These are phyloP conservation scores for Penicillium crystallinum DNA, from an alignment of 495 filamentous ascomycete species.

Conservation along the genomic window DNA sequence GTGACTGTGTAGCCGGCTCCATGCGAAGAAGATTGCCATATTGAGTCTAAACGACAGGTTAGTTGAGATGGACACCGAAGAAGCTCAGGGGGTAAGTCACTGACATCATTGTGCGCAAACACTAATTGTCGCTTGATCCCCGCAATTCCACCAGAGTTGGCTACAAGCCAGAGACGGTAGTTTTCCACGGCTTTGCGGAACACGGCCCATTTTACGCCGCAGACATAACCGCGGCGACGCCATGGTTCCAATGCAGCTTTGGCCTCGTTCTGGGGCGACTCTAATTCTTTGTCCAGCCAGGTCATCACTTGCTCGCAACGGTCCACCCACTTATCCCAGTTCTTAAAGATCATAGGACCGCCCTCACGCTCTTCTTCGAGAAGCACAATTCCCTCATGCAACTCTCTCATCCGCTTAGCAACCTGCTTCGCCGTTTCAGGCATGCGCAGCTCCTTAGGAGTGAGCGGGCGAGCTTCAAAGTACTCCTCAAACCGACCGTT, in stretches of 20 bases:
- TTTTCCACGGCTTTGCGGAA: constrained; percentile 73
- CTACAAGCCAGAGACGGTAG: constrained; percentile 69
- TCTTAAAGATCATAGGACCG: constrained; percentile 79
- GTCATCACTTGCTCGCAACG: constrained; percentile 71
- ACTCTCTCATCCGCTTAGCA: constrained; percentile 95
- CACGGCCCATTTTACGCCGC: constrained; percentile 75
- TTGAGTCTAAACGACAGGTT: constrained; percentile 63
- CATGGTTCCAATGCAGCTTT: constrained; percentile 44
- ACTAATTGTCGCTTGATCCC: constrained; percentile 71
- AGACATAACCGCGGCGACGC: constrained; percentile 69
- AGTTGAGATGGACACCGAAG: constrained; percentile 3
- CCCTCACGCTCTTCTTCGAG: constrained; percentile 67
- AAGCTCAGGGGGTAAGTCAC: constrained; percentile 22
- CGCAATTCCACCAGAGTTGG: constrained; percentile 60
- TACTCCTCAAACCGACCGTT: constrained; percentile 98
- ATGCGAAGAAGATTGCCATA: constrained; percentile 97
- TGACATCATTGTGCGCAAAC: constrained; percentile 96
- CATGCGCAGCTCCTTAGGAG: constrained; percentile 66
- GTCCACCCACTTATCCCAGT: constrained; percentile 93
- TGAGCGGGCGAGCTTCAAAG: constrained; percentile 76
- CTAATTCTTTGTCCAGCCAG: constrained; percentile 68
- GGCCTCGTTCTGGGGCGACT: constrained; percentile 35
- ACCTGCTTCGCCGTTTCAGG: constrained; percentile 86
- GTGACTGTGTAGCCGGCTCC: constrained; percentile 75
- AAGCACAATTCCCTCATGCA: constrained; percentile 90